phyloP scores from a whole-genome alignment of 441 rosid species.

The Gossypium davidsonii region DNA sequence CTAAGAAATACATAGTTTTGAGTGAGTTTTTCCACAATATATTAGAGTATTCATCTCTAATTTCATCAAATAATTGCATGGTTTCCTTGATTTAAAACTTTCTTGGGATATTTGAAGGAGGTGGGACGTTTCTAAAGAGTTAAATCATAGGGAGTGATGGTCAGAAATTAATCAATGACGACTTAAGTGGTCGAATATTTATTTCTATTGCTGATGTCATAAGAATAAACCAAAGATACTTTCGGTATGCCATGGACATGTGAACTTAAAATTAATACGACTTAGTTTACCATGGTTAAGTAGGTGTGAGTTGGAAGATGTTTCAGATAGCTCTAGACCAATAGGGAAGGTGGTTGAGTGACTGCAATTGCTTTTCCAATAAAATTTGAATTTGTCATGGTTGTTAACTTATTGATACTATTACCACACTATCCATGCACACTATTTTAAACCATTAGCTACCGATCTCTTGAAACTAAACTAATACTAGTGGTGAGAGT shows the following conservation, averaged over 20 bases:
- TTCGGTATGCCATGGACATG: not conserved
- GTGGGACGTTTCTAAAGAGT: not conserved
- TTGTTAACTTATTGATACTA: slow-evolving; percentile 10
- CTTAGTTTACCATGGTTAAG: not conserved
- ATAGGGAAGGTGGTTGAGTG: not conserved
- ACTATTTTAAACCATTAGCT: slow-evolving; percentile 1
- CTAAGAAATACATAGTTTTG: no score
- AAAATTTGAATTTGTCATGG: slow-evolving; percentile 1
- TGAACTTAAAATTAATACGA: not conserved
- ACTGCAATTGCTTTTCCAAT: not conserved
- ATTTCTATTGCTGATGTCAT: not conserved
- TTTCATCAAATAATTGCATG: not conserved
- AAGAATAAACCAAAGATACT: not conserved
- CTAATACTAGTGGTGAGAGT: slow-evolving; percentile 73
- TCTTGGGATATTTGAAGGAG: not conserved
- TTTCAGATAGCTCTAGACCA: not conserved
- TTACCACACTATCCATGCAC: not conserved
- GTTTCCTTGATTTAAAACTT: not conserved
- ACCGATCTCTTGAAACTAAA: slow-evolving; percentile 8
- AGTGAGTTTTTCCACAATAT: no score
- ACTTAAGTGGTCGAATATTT: not conserved
- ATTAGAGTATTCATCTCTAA: no score
- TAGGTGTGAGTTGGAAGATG: not conserved
- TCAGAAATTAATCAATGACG: not conserved
- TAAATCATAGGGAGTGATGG: not conserved